phyloP scores from a whole-genome alignment of 176 grass and related monocot genomes.

The Hyparrhenia diplandra region DNA sequence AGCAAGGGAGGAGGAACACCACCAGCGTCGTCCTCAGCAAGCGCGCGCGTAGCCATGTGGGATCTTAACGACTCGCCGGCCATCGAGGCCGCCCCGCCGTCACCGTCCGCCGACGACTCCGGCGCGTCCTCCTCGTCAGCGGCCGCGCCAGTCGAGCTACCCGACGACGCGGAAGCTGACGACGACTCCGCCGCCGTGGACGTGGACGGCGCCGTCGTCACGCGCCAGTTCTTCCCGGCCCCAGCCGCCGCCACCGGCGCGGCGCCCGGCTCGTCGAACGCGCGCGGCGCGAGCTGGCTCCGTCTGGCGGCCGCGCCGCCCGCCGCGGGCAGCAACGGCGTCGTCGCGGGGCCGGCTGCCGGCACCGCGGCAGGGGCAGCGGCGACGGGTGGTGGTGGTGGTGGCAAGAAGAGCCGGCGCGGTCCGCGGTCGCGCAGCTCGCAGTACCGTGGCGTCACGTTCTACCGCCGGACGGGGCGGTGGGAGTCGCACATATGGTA shows the following conservation, averaged over 20 bases:
- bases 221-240: constrained; percentile 81
- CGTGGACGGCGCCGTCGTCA: constrained; percentile 48
- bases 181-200: constrained; percentile 37
- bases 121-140: constrained; percentile 46
- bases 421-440: constrained; percentile 92
- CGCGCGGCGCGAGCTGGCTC: constrained; percentile 47
- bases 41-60: constrained; percentile 46
- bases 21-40: too few species aligned
- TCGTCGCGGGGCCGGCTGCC: not conserved
- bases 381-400: not conserved
- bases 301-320: constrained; percentile 20
- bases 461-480: constrained; percentile 92
- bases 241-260: constrained; percentile 7
- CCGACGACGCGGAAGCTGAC: constrained; percentile 43
- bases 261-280: constrained; percentile 1
- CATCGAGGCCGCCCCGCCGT: constrained; percentile 31
- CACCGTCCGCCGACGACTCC: constrained; percentile 53
- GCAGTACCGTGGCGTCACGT: constrained; percentile 98
- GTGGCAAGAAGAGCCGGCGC: constrained; percentile 75
- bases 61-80: constrained; percentile 88
- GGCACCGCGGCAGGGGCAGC: not conserved
- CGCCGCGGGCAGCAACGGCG: not conserved
- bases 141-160: constrained; percentile 25
- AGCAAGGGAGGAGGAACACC: not conserved
- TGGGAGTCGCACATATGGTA: constrained; percentile 99